Evolutionary conservation across 139 green algal species (phyloP).

Genomic region (Picochlorum sp.): DNA sequence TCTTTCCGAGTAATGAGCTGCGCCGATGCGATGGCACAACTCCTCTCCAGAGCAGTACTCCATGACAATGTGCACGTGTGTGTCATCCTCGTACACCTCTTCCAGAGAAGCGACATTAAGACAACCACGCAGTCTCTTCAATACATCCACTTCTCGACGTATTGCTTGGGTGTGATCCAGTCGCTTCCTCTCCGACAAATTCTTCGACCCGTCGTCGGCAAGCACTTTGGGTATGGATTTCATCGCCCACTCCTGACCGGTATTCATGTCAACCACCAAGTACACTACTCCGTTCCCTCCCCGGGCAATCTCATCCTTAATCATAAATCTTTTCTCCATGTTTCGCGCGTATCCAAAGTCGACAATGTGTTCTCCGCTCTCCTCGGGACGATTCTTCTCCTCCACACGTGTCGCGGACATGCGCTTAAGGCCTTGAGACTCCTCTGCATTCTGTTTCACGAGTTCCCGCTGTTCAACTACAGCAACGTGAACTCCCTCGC

Average conservation of each 20-base stretch:
- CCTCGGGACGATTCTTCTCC: neutral
- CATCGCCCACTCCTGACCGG: slow-evolving; percentile 16
- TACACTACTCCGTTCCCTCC: slow-evolving; percentile 25
- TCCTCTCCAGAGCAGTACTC: slow-evolving; percentile 39
- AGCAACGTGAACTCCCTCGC: too few relatives aligned
- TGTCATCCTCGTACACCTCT: slow-evolving; percentile 33
- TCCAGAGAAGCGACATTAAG: slow-evolving; percentile 35
- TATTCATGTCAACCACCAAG: slow-evolving; percentile 10
- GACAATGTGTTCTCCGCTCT: neutral
- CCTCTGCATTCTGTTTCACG: neutral
- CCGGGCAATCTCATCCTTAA: slow-evolving; percentile 12
- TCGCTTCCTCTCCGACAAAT: slow-evolving; percentile 12
- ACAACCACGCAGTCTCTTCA: slow-evolving; percentile 16
- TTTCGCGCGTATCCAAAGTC: slow-evolving; percentile 18
- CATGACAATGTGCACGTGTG: slow-evolving; percentile 29
- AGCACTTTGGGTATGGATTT: slow-evolving; percentile 26
- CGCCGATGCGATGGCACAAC: slow-evolving; percentile 18
- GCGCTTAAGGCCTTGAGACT: neutral
- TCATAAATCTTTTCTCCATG: slow-evolving; percentile 7
- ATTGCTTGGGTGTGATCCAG: slow-evolving; percentile 1
- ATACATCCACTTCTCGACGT: slow-evolving; percentile 18
- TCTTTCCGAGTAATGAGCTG: slow-evolving; percentile 25
- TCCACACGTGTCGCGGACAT: neutral
- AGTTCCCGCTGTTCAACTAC: neutral
- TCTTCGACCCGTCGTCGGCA: slow-evolving; percentile 1